Conservation (phyloP, 2,329 filamentous ascomycete genomes). For the Trichoderma guizhouense region DNA sequence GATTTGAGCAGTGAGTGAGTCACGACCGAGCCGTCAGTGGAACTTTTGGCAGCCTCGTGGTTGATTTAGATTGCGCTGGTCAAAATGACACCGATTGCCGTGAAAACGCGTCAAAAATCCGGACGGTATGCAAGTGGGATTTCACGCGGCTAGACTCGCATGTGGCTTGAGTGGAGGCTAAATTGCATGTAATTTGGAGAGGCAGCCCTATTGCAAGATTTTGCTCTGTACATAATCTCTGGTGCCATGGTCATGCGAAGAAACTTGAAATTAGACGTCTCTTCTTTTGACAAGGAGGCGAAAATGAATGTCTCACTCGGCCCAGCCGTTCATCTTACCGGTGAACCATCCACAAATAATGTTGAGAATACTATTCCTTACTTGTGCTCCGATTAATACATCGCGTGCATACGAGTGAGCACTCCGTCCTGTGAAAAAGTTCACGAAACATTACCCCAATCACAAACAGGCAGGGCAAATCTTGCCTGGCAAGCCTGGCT, state of each 20-base stretch:
- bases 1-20: conserved; percentile 3
- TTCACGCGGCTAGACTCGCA: conserved; percentile 7
- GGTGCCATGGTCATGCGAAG: background rate
- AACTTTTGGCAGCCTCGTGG: background rate
- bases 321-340: background rate
- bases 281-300: background rate
- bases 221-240: background rate
- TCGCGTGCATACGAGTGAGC: background rate
- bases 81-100: background rate
- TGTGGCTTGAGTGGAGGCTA: background rate
- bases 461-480: background rate
- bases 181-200: background rate
- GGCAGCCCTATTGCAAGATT: background rate
- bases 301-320: background rate
- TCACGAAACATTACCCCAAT: background rate
- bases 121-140: background rate
- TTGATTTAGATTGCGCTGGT: background rate
- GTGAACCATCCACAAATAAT: background rate
- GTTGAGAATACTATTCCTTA: background rate
- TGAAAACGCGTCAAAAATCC: background rate
- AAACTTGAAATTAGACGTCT: background rate
- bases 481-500: background rate
- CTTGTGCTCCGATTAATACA: background rate
- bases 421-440: background rate
- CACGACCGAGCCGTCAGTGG: background rate